Conservation (phyloP, 441 rosid species). For the Adansonia gregorii region DNA sequence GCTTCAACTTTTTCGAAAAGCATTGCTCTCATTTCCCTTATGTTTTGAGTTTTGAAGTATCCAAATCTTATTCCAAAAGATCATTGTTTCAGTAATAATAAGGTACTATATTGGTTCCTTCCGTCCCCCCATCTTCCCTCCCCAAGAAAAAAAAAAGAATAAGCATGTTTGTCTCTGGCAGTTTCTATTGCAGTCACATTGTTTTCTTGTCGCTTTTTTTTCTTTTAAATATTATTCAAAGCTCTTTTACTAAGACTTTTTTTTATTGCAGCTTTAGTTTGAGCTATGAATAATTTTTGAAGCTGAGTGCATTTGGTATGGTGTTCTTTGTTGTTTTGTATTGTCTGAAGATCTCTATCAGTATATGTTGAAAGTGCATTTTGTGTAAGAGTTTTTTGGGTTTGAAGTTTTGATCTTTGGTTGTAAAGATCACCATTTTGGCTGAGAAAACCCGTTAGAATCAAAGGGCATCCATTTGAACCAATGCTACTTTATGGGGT, state of each 20-base stretch:
- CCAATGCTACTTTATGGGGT: background rate
- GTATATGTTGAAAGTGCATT: constrained; percentile 15
- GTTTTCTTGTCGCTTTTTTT: constrained; percentile 25
- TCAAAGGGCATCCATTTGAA: background rate
- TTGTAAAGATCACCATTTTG: constrained; percentile 5
- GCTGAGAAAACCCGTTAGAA: constrained; percentile 2
- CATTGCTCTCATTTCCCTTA: no score
- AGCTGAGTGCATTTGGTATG: constrained; percentile 5
- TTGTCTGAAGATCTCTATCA: constrained; percentile 18
- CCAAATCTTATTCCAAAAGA: background rate
- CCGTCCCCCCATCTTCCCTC: background rate
- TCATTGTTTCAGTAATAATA: background rate
- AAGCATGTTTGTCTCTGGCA: no score
- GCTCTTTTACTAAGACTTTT: background rate
- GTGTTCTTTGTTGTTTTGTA: constrained; percentile 20
- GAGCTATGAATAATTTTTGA: background rate
- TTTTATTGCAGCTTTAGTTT: constrained; percentile 16
- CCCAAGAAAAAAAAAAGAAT: background rate
- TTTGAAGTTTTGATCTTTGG: constrained; percentile 25
- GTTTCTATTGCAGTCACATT: background rate
- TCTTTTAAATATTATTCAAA: background rate
- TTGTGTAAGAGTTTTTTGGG: constrained; percentile 19
- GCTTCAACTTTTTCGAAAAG: no score
- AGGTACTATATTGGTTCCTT: background rate
- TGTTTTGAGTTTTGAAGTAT: background rate